These are phyloP conservation scores for Bromus sterilis DNA, from an alignment of 176 grass and related monocot species.

Conservation along the genomic window DNA sequence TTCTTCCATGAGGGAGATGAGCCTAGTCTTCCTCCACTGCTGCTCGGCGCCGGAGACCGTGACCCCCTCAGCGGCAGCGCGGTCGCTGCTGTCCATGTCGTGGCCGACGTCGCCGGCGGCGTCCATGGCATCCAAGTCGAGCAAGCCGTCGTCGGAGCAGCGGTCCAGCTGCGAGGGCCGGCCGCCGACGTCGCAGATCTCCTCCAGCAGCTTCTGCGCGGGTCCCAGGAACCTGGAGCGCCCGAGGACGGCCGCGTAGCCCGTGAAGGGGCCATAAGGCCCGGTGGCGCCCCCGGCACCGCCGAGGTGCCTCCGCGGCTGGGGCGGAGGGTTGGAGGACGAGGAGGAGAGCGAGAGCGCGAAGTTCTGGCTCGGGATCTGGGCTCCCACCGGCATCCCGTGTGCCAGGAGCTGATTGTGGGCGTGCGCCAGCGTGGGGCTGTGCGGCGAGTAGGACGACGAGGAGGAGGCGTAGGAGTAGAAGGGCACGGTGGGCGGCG, in stretches of 20 bases:
- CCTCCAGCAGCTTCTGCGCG: constrained; percentile 80
- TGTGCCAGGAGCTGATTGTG: constrained; percentile 30
- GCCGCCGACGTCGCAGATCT: constrained; percentile 77
- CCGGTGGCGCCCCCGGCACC: constrained; percentile 21
- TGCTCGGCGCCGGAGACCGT: constrained; percentile 49
- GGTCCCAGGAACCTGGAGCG: constrained; percentile 83
- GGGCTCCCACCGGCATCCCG: constrained; percentile 24
- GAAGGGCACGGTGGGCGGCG: constrained; percentile 3
- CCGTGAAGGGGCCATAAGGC: constrained; percentile 84
- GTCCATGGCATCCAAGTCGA: constrained; percentile 37
- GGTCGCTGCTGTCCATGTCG: constrained; percentile 32
- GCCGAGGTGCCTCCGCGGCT: constrained; percentile 30
- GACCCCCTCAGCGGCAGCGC: constrained; percentile 30
- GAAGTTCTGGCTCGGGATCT: constrained; percentile 62
- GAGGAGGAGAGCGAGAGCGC: constrained; percentile 63
- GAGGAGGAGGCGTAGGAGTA: constrained; percentile 47
- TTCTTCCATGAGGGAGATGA: constrained; percentile 88
- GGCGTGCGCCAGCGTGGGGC: constrained; percentile 28
- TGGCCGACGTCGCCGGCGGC: constrained; percentile 20
- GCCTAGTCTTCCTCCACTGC: constrained; percentile 96
- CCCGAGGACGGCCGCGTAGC: constrained; percentile 70
- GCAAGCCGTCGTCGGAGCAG: constrained; percentile 20
- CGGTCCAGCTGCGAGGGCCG: constrained; percentile 8
- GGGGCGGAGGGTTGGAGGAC: constrained; percentile 29
- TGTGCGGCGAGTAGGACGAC: constrained; percentile 50